A percentile compares a stretch with the other conserved stretches of the same genome.
Evolutionary conservation across 331 rosid genomes (phyloP).

Genomic region (Telfairia occidentalis): DNA sequence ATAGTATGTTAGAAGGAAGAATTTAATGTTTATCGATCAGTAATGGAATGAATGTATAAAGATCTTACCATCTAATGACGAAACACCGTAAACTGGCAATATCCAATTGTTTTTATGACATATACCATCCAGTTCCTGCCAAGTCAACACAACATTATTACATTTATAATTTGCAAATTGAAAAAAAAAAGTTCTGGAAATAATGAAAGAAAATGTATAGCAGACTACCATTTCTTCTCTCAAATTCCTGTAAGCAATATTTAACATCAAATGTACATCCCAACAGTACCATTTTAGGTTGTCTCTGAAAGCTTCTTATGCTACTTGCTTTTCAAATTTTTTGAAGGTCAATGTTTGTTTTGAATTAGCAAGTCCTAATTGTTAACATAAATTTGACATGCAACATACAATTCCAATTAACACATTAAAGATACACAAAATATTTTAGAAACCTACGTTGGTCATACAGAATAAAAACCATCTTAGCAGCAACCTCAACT

Average conservation of each 20-base stretch:
- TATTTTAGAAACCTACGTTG: neutral
- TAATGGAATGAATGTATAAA: neutral
- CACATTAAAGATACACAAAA: neutral
- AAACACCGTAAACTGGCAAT: conserved; percentile 41
- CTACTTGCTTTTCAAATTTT: neutral
- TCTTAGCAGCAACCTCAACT: neutral
- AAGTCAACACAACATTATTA: conserved; percentile 12
- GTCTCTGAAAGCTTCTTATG: neutral
- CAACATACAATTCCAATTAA: neutral
- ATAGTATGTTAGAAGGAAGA: neutral
- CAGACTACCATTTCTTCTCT: neutral
- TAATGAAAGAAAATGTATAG: neutral
- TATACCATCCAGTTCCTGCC: conserved; percentile 63
- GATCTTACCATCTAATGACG: conserved; percentile 39
- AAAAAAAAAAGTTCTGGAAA: neutral
- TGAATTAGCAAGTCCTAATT: neutral
- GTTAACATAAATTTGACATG: neutral
- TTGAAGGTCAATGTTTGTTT: neutral
- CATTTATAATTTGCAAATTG: neutral
- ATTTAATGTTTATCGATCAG: neutral
- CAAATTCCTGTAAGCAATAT: neutral
- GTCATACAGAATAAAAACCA: neutral
- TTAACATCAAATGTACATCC: neutral
- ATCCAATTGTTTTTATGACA: conserved; percentile 55
- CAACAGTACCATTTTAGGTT: neutral